Conservation (phyloP, 164 flowering plant species). For the Berberis vulgaris region DNA sequence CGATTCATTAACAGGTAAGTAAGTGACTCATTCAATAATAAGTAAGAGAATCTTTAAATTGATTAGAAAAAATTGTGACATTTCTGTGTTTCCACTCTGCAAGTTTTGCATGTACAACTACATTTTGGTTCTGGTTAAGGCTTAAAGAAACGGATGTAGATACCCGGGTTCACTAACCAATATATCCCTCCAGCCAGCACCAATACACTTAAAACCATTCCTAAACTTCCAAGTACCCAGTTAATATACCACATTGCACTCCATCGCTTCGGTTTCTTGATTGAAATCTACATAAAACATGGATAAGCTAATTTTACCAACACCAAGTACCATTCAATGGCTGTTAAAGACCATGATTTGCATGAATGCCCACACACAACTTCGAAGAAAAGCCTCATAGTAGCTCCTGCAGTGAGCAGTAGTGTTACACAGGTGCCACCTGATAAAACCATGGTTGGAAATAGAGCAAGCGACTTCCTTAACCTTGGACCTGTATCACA, state of each 20-base stretch:
- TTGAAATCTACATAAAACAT: conserved; percentile 74
- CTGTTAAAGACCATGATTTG: conserved; percentile 26
- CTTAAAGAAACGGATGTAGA: conserved; percentile 48
- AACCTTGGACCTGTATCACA: conserved; percentile 41
- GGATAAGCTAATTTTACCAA: conserved; percentile 71
- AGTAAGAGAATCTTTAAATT: too few relatives aligned
- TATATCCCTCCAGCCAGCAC: conserved; percentile 44
- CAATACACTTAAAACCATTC: conserved; percentile 37
- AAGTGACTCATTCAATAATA: too few relatives aligned
- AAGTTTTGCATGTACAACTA: too few relatives aligned
- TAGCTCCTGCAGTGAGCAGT: conserved; percentile 52
- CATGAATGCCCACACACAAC: conserved; percentile 38
- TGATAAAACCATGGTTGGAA: conserved; percentile 63
- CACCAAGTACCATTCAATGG: conserved; percentile 71
- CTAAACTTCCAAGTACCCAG: conserved; percentile 48
- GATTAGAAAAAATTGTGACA: too few relatives aligned
- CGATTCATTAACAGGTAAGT: too few relatives aligned
- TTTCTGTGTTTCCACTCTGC: too few relatives aligned
- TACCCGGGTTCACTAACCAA: conserved; percentile 38
- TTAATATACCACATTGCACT: conserved; percentile 45
- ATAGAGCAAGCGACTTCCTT: conserved; percentile 28
- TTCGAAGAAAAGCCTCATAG: conserved; percentile 40
- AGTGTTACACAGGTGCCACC: conserved; percentile 61
- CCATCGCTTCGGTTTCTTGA: conserved; percentile 47
- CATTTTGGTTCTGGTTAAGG: conserved; percentile 25